Evolutionary conservation across 2,329 filamentous ascomycete genomes (phyloP).

Genomic region (Aspergillus aculeatinus): DNA sequence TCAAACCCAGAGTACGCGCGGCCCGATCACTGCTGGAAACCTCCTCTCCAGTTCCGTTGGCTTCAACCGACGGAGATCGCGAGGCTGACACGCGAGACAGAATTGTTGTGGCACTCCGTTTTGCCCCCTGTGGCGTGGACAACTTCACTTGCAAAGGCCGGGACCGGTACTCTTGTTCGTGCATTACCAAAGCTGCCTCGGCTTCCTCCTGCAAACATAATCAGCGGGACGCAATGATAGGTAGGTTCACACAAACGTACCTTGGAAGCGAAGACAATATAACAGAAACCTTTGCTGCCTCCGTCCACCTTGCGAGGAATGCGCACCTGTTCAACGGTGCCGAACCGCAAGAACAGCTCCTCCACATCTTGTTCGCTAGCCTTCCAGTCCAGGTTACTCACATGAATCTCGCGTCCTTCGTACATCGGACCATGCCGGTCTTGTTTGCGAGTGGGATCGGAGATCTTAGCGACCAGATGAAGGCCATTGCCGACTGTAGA

Average conservation of each 20-base stretch:
- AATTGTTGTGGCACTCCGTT: slow-evolving; percentile 47
- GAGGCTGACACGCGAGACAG: slow-evolving; percentile 40
- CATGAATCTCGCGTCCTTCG: slow-evolving; percentile 84
- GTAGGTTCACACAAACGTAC: slow-evolving; percentile 29
- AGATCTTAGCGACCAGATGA: slow-evolving; percentile 75
- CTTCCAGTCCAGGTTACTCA: slow-evolving; percentile 66
- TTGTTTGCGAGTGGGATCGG: slow-evolving; percentile 76
- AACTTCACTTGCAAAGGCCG: slow-evolving; percentile 67
- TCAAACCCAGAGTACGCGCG: slow-evolving; percentile 73
- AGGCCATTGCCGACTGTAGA: slow-evolving; percentile 66
- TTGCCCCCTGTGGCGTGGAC: slow-evolving; percentile 44
- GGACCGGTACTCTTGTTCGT: slow-evolving; percentile 68
- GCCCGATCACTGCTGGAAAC: slow-evolving; percentile 47
- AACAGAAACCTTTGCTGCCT: slow-evolving; percentile 73
- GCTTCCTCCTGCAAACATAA: slow-evolving; percentile 55
- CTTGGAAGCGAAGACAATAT: slow-evolving; percentile 71
- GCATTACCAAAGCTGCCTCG: slow-evolving; percentile 64
- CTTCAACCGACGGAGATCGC: slow-evolving; percentile 37
- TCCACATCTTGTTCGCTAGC: slow-evolving; percentile 67
- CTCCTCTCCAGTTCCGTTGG: slow-evolving; percentile 40
- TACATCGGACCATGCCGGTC: slow-evolving; percentile 73
- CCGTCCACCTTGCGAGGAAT: slow-evolving; percentile 68
- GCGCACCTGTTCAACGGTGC: slow-evolving; percentile 69
- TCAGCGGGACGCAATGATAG: slow-evolving; percentile 11
- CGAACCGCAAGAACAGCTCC: slow-evolving; percentile 71